Base-by-base conservation (phyloP, 2,329 filamentous ascomycete genomes). In the Claviceps capensis region DNA sequence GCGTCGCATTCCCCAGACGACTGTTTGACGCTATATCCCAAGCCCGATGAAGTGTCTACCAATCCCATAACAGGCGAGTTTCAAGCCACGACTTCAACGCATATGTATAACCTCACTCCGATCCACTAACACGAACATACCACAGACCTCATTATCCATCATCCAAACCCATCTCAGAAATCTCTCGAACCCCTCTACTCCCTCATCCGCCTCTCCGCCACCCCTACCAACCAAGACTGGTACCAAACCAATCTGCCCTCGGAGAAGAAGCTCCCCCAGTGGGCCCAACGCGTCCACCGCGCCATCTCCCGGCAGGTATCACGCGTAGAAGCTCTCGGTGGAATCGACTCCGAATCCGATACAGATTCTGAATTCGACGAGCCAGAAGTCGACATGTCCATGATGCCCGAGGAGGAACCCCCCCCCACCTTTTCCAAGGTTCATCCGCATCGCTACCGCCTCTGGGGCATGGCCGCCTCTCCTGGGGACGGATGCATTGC, bases 401-500 rank as follows among this genome's bases (percentile, higher is more conserved):
- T 50, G 46, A 43, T 48, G 30, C 22, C 46, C 14, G 65, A 64
- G n/a, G 65, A 67, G 14, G 65, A 60, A 34, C 4, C 30, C 9
- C 9, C 30, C 9, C 9, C 49, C 56, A 64, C 1, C 61, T 64
- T 9, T 37, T 63, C 69, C 13, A 71, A 72, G 54, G 70, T 78
- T 8, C 69, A 75, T 53, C 69, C 74, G 1, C 70, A 74, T 43
- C 68, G 76, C 14, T 71, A 73, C 48, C 71, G 76, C 8, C 67
- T 80, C 42, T 79, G 76, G 74, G 77, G 75, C 1, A 63, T 81
- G 43, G 66, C 75, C 1, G 58, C 67, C 2, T 78, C 75, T 2
- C 75, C 77, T 0, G 77, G 74, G 2, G 74, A 71, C 44, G 73
- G 73, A 5, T 69, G 69, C n/a, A 72, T 70, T 1, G 78, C 74